Evolutionary conservation across 495 filamentous ascomycete genomes (phyloP).

Genomic region (Daldinia bambusicola): DNA sequence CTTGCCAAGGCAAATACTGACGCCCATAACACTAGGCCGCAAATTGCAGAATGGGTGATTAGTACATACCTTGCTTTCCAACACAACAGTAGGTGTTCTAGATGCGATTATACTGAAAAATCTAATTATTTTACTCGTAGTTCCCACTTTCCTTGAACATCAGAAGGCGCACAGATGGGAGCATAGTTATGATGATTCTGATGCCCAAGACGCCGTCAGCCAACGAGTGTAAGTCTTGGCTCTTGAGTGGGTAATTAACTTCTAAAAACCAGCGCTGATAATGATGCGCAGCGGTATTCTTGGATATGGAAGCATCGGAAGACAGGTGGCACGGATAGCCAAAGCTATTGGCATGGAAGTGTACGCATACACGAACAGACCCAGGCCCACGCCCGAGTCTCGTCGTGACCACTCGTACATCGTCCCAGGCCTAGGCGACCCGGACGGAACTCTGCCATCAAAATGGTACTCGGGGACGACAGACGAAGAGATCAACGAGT

Average conservation of each 20-base stretch:
- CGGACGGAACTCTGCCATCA: slow-evolving; percentile 73
- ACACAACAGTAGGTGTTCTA: slow-evolving; percentile 53
- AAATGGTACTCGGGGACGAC: slow-evolving; percentile 78
- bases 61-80: slow-evolving; percentile 61
- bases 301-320: slow-evolving; percentile 86
- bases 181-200: slow-evolving; percentile 43
- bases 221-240: slow-evolving; percentile 57
- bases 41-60: slow-evolving; percentile 84
- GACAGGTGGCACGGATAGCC: slow-evolving; percentile 76
- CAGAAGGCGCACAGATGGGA: slow-evolving; percentile 66
- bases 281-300: slow-evolving; percentile 70
- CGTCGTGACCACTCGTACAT: slow-evolving; percentile 73
- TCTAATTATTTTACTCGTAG: slow-evolving; percentile 30
- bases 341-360: slow-evolving; percentile 82
- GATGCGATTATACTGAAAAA: neutral
- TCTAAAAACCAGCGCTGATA: neutral
- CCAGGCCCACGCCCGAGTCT: slow-evolving; percentile 63
- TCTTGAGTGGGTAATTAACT: no score
- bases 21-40: slow-evolving; percentile 58
- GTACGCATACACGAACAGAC: slow-evolving; percentile 79
- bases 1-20: slow-evolving; percentile 2
- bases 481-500: slow-evolving; percentile 68
- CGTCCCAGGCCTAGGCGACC: slow-evolving; percentile 80
- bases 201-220: slow-evolving; percentile 55
- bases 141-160: slow-evolving; percentile 64